These are phyloP conservation scores for Hymenotorrendiella dingleyae DNA, from an alignment of 2,329 filamentous ascomycete species.

Conservation along the genomic window DNA sequence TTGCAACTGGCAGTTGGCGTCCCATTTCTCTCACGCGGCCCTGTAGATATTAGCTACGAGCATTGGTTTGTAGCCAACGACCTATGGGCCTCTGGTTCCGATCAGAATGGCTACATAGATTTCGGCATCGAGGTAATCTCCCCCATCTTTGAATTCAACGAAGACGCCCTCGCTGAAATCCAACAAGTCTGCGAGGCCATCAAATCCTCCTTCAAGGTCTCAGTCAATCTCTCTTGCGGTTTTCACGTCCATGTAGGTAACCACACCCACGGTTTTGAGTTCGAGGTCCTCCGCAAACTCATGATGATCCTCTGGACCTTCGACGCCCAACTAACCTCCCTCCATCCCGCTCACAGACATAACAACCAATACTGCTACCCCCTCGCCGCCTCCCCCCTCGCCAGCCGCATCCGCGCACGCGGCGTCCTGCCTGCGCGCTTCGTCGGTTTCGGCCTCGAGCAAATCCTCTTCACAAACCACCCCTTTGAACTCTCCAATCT, in stretches of 20 bases:
- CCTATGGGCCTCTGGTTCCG: neutral
- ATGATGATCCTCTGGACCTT: slow-evolving; percentile 23
- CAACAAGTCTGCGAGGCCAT: neutral
- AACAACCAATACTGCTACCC: neutral
- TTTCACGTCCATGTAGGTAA: slow-evolving; percentile 28
- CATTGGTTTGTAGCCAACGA: neutral
- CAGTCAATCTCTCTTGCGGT: neutral
- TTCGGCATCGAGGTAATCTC: neutral
- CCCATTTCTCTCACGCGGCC: no score
- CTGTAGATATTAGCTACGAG: neutral
- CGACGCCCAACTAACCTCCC: slow-evolving; percentile 23
- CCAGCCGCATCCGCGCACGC: no score
- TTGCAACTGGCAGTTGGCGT: no score
- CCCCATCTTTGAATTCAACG: neutral
- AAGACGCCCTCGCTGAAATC: neutral
- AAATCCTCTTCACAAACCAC: no score
- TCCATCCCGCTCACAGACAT: slow-evolving; percentile 16
- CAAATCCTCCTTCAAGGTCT: neutral
- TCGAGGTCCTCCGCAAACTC: slow-evolving; percentile 25
- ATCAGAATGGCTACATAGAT: neutral
- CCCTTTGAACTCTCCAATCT: neutral
- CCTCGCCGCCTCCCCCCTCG: no score
- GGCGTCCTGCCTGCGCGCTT: no score
- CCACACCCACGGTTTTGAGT: slow-evolving; percentile 14
- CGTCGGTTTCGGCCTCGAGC: no score